Conservation (phyloP, 2,329 filamentous ascomycete genomes). For the Cryphonectria japonica region DNA sequence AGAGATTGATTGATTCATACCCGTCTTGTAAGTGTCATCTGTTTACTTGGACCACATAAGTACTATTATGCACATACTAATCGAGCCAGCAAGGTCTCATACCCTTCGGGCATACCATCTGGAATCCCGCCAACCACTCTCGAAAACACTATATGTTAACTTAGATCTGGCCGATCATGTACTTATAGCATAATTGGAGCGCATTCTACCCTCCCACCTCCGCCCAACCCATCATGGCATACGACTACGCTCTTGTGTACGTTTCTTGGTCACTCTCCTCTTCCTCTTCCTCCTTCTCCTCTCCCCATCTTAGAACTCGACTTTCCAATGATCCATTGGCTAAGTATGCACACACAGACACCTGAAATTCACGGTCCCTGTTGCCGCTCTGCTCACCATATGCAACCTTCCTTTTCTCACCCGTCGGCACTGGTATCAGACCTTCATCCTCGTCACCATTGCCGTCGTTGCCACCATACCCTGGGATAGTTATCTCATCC, state of each 20-base stretch:
- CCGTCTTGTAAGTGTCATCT: background rate
- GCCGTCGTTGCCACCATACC: conserved; percentile 71
- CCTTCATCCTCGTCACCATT: conserved; percentile 62
- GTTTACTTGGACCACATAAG: background rate
- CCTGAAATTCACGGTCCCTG: conserved; percentile 68
- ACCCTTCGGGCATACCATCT: background rate
- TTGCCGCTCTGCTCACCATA: conserved; percentile 61
- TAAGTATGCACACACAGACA: conserved; percentile 49
- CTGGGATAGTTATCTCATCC: conserved; percentile 78
- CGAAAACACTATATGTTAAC: background rate
- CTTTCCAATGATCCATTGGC: background rate
- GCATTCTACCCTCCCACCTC: background rate
- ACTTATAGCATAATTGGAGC: background rate
- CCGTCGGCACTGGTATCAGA: conserved; percentile 64
- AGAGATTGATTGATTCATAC: background rate
- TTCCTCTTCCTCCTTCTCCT: background rate
- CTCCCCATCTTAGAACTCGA: background rate
- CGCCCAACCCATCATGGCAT: conserved; percentile 30
- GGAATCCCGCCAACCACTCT: background rate
- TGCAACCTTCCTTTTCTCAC: conserved; percentile 66
- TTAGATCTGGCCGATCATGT: conserved; percentile 15
- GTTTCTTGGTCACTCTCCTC: background rate
- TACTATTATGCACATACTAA: background rate
- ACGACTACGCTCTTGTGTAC: conserved; percentile 35
- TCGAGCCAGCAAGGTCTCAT: background rate